Evolutionary conservation across 2,329 filamentous ascomycete species (phyloP).

Genomic region (Apiospora phragmitis): DNA sequence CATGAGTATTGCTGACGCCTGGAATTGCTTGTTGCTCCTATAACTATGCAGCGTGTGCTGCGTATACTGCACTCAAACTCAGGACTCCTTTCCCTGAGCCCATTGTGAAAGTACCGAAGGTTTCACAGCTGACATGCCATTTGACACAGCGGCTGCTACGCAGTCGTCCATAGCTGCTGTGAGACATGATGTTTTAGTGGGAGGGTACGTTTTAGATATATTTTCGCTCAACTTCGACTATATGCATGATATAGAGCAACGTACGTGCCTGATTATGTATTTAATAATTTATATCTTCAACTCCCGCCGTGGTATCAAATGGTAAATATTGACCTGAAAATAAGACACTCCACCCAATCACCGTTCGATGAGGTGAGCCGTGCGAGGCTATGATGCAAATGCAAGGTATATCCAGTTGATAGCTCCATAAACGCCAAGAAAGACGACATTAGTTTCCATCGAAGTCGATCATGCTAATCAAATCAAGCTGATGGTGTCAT

Average conservation of each 20-base stretch:
- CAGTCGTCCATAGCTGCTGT: background rate
- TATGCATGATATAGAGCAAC: conserved; percentile 1
- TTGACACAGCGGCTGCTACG: background rate
- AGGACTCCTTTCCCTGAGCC: background rate
- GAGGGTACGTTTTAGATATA: background rate
- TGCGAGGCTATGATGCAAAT: conserved; percentile 6
- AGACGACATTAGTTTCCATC: conserved; percentile 8
- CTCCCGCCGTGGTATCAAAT: conserved; percentile 4
- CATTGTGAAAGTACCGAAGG: background rate
- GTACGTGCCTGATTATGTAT: background rate
- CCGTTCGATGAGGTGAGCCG: background rate
- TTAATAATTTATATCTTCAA: background rate
- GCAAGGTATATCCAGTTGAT: conserved; percentile 5
- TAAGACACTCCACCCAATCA: conserved; percentile 3
- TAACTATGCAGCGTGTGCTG: background rate
- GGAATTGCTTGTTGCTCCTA: background rate
- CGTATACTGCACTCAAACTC: background rate
- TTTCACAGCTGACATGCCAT: background rate
- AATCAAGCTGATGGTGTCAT: conserved; percentile 1
- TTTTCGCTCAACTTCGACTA: background rate
- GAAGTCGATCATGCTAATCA: conserved; percentile 6
- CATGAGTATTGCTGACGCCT: background rate
- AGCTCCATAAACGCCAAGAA: conserved; percentile 5
- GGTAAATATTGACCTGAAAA: conserved; percentile 6
- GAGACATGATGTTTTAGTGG: background rate